Percentiles rank a stretch among this genome's conserved stretches.
phyloP scores from a whole-genome alignment of 2,329 filamentous ascomycete genomes.

The Podosphaera xanthii region DNA sequence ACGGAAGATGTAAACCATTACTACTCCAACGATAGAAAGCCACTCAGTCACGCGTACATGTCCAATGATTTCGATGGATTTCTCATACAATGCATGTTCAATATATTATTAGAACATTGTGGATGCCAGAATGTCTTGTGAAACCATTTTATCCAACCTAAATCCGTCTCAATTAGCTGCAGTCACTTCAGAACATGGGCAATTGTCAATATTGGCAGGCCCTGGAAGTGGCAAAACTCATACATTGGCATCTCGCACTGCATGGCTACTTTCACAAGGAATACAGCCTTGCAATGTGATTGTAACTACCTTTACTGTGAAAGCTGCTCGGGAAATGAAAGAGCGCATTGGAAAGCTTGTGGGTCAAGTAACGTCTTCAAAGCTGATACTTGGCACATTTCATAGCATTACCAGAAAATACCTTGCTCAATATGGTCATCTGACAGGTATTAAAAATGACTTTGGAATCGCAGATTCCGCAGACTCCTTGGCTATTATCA shows the following conservation, averaged over 20 bases:
- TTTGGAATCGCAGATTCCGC: conserved; percentile 79
- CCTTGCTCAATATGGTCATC: conserved; percentile 58
- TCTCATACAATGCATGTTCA: too few species aligned
- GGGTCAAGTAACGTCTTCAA: conserved; percentile 51
- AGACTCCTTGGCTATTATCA: conserved; percentile 60
- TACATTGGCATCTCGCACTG: conserved; percentile 77
- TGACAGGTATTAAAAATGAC: conserved; percentile 58
- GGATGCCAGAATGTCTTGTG: conserved; percentile 8
- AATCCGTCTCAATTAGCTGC: conserved; percentile 41
- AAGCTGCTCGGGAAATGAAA: conserved; percentile 85
- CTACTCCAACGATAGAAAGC: too few species aligned
- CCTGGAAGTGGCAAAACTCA: conserved; percentile 76
- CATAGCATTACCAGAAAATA: conserved; percentile 82
- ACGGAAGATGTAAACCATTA: too few species aligned
- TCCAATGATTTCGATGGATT: too few species aligned
- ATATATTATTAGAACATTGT: neutral
- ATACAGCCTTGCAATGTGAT: conserved; percentile 70
- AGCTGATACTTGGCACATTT: conserved; percentile 75
- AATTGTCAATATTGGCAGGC: conserved; percentile 40
- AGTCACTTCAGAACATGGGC: conserved; percentile 34
- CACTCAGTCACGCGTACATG: too few species aligned
- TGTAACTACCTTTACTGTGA: conserved; percentile 92
- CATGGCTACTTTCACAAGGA: conserved; percentile 58
- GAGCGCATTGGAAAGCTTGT: conserved; percentile 61
- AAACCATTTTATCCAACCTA: conserved; percentile 30